phyloP scores from a whole-genome alignment of 192 early-diverging fungal genomes.

The Backusella sp. region DNA sequence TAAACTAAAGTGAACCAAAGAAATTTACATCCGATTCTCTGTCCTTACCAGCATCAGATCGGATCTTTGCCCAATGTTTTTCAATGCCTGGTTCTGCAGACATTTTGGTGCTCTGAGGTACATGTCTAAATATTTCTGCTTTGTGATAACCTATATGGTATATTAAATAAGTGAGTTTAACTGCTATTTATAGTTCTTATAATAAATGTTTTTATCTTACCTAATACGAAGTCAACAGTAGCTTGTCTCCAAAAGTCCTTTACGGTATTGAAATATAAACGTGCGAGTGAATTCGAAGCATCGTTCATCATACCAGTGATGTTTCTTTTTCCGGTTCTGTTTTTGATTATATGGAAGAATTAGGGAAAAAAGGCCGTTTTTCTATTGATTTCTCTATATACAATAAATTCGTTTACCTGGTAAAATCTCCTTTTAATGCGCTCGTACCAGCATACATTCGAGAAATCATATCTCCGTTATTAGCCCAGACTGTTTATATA shows the following conservation, averaged over 20 bases:
- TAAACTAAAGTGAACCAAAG: too few relatives aligned
- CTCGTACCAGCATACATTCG: conserved; percentile 77
- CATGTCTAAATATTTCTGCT: conserved; percentile 32
- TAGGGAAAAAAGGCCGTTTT: background rate
- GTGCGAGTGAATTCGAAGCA: conserved; percentile 72
- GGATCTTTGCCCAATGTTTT: conserved; percentile 34
- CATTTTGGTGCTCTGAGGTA: conserved; percentile 23
- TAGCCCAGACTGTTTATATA: conserved; percentile 61
- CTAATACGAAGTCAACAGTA: conserved; percentile 54
- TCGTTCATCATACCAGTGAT: conserved; percentile 72
- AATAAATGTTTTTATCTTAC: conserved; percentile 25
- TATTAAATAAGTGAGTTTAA: background rate
- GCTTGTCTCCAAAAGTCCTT: conserved; percentile 72
- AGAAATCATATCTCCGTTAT: conserved; percentile 79
- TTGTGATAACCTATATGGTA: conserved; percentile 33
- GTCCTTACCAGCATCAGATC: conserved; percentile 41
- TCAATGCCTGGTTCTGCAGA: conserved; percentile 44
- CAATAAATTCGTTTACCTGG: conserved; percentile 35
- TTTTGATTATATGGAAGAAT: background rate
- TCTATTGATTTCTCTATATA: background rate
- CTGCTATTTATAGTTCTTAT: conserved; percentile 21
- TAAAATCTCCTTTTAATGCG: conserved; percentile 79
- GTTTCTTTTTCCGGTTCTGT: conserved; percentile 66
- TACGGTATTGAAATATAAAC: conserved; percentile 73
- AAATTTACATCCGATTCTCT: background rate